Conservation (phyloP, 139 green algal species). For the Trebouxia sp. region DNA sequence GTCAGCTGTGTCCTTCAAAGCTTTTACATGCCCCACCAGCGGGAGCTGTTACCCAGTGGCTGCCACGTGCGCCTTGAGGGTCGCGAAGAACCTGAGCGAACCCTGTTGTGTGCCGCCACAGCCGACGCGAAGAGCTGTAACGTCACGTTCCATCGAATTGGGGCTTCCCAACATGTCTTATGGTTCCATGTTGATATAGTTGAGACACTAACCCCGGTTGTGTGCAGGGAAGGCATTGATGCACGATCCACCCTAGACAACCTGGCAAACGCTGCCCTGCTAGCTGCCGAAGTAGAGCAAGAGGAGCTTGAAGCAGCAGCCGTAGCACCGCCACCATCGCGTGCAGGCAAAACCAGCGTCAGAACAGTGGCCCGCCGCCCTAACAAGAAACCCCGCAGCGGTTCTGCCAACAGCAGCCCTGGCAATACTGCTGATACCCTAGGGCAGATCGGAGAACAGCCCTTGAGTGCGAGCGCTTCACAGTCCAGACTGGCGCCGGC, state of each 20-base stretch:
- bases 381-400: conserved; percentile 22
- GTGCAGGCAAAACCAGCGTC: conserved; percentile 14
- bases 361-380: conserved; percentile 5
- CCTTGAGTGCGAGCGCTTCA: background rate
- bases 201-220: no score
- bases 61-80: no score
- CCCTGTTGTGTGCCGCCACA: no score
- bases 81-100: no score
- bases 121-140: no score
- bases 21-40: no score
- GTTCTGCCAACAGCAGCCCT: conserved; percentile 19
- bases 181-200: no score
- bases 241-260: background rate
- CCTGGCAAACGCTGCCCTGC: conserved; percentile 13
- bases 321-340: background rate
- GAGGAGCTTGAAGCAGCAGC: conserved; percentile 24
- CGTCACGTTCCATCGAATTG: no score
- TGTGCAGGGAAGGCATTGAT: background rate
- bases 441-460: background rate
- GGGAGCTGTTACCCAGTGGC: no score
- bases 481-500: conserved; percentile 11
- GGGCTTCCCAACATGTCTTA: no score
- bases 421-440: background rate
- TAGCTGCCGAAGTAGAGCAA: conserved; percentile 24
- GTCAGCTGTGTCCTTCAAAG: no score